Conservation (phyloP, 2,329 filamentous ascomycete species). For the Trichoderma asperellum region DNA sequence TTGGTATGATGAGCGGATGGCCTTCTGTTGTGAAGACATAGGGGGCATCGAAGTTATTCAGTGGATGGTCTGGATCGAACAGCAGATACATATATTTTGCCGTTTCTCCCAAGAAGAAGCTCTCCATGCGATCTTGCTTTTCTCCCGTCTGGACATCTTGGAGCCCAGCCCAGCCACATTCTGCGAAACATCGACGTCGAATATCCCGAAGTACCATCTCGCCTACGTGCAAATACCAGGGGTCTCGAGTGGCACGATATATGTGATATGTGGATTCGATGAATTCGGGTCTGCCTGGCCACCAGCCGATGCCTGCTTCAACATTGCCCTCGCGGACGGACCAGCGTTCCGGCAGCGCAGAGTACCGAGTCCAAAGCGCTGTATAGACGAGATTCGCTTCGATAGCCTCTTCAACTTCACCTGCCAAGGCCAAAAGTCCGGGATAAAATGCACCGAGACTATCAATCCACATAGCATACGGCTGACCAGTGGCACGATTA, state of each 20-base stretch:
- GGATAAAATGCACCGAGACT: constrained; percentile 95
- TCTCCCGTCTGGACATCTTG: constrained; percentile 82
- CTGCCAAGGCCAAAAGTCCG: constrained; percentile 81
- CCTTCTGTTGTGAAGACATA: constrained; percentile 97
- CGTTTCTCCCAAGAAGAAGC: constrained; percentile 96
- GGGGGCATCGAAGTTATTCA: constrained; percentile 83
- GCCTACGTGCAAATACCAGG: constrained; percentile 93
- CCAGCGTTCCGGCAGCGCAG: constrained; percentile 93
- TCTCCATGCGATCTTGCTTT: constrained; percentile 94
- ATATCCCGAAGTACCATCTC: constrained; percentile 95
- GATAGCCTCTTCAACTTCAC: constrained; percentile 87
- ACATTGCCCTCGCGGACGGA: constrained; percentile 82
- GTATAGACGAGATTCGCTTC: constrained; percentile 89
- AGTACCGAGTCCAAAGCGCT: constrained; percentile 91
- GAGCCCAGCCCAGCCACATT: constrained; percentile 91
- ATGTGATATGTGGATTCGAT: constrained; percentile 96
- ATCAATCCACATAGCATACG: constrained; percentile 92
- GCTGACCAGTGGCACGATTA: constrained; percentile 84
- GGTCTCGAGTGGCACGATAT: constrained; percentile 90
- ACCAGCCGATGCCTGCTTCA: constrained; percentile 88
- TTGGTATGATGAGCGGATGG: constrained; percentile 85
- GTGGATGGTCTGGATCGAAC: constrained; percentile 81
- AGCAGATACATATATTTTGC: constrained; percentile 94
- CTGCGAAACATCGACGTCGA: constrained; percentile 82
- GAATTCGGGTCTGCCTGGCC: constrained; percentile 93